phyloP scores from a whole-genome alignment of 2,329 filamentous ascomycete species.

The Xylaria sp. region DNA sequence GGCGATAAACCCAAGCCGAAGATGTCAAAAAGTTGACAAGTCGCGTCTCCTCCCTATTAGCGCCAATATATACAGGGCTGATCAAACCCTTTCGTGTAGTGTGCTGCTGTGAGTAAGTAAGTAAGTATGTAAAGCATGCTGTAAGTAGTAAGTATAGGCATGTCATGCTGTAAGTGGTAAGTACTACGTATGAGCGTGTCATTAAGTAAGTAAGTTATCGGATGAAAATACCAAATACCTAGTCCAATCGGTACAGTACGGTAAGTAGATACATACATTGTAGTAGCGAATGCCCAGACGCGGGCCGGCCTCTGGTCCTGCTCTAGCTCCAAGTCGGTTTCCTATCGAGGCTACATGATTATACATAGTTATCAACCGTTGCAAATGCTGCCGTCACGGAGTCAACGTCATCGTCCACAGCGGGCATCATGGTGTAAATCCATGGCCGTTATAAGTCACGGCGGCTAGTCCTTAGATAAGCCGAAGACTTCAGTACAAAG shows the following conservation, averaged over 20 bases:
- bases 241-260: no score
- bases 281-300: no score
- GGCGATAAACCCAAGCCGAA: not conserved
- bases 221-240: no score
- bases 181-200: conserved; percentile 4
- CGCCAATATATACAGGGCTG: conserved; percentile 33
- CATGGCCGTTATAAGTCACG: conserved; percentile 4
- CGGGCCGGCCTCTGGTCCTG: not conserved
- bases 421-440: not conserved
- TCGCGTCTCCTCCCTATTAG: not conserved
- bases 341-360: not conserved
- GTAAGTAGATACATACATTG: no score
- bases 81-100: conserved; percentile 11
- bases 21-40: conserved; percentile 2
- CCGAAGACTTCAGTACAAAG: no score
- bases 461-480: not conserved
- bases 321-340: no score
- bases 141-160: no score
- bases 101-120: not conserved
- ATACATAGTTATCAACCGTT: not conserved
- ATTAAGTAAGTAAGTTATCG: no score
- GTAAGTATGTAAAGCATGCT: no score
- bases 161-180: no score
- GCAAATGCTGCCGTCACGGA: not conserved
- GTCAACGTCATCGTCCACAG: not conserved